These are phyloP conservation scores for Ustilago trichophora DNA, from an alignment of 1,284 basidiomycete genomes.

Conservation along the genomic window DNA sequence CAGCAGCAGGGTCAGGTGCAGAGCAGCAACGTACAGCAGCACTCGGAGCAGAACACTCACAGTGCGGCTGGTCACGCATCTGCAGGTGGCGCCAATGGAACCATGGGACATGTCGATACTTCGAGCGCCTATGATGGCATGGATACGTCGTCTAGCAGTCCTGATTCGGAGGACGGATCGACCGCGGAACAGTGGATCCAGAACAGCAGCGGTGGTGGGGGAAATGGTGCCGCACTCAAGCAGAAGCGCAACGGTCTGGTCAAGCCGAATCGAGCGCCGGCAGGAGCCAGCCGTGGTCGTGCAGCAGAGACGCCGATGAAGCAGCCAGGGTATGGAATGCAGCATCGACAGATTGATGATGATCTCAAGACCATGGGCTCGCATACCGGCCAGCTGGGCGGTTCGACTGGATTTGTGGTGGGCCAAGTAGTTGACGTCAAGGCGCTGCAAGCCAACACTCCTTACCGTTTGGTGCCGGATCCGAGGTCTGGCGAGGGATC, in stretches of 20 bases:
- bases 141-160: conserved; percentile 14
- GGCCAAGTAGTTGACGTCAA: conserved; percentile 58
- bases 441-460: conserved; percentile 43
- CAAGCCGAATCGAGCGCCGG: conserved; percentile 60
- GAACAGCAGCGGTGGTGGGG: conserved; percentile 6
- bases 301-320: conserved; percentile 84
- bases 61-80: conserved; percentile 9
- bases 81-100: no score
- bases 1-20: conserved; percentile 54
- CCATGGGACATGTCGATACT: conserved; percentile 22
- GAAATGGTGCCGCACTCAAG: conserved; percentile 20
- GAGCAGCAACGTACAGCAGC: neutral
- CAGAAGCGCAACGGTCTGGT: conserved; percentile 38
- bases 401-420: conserved; percentile 41
- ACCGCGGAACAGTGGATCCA: conserved; percentile 6
- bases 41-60: conserved; percentile 5
- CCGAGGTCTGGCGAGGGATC: conserved; percentile 3
- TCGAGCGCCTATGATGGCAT: conserved; percentile 36
- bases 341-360: conserved; percentile 88
- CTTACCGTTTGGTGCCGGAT: conserved; percentile 27
- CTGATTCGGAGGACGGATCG: conserved; percentile 34
- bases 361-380: conserved; percentile 69
- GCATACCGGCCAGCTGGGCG: conserved; percentile 8
- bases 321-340: conserved; percentile 89
- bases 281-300: conserved; percentile 68